Conservation (phyloP, 2,329 filamentous ascomycete genomes). For the Fusarium verrucosum region DNA sequence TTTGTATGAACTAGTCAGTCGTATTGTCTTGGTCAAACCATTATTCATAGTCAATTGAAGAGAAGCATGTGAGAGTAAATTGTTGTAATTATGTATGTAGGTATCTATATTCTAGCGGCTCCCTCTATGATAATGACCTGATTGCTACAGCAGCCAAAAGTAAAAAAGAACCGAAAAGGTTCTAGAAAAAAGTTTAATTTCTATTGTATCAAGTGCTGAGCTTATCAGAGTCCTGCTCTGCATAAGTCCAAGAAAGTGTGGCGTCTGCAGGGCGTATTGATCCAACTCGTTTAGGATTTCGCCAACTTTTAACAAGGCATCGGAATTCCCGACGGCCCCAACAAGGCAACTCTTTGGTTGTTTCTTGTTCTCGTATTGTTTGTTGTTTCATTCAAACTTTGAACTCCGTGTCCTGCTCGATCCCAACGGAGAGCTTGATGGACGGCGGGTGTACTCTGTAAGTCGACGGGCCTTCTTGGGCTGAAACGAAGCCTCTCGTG, state of each 20-base stretch:
- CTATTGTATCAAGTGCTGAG: constrained; percentile 15
- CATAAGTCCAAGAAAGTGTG: neutral
- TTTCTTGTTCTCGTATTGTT: neutral
- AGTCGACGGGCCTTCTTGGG: neutral
- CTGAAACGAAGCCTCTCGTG: constrained; percentile 10
- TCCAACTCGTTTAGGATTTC: constrained; percentile 6
- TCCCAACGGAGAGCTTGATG: constrained; percentile 22
- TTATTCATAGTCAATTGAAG: neutral
- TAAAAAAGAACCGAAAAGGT: neutral
- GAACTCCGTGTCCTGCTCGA: constrained; percentile 23
- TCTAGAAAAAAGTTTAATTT: constrained; percentile 21
- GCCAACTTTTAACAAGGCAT: neutral
- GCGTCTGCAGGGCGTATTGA: constrained; percentile 11
- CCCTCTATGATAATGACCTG: neutral
- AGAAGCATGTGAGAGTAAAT: neutral
- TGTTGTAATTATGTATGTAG: constrained; percentile 8
- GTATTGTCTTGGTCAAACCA: neutral
- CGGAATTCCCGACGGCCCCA: constrained; percentile 2
- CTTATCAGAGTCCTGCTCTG: constrained; percentile 4
- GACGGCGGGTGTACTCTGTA: constrained; percentile 11
- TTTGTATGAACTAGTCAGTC: neutral
- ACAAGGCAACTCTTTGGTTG: neutral
- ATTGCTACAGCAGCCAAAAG: neutral
- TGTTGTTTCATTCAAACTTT: neutral
- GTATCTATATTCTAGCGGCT: too few species aligned